These are phyloP conservation scores for Exophiala sideris DNA, from an alignment of 2,329 filamentous ascomycete species.

Conservation along the genomic window DNA sequence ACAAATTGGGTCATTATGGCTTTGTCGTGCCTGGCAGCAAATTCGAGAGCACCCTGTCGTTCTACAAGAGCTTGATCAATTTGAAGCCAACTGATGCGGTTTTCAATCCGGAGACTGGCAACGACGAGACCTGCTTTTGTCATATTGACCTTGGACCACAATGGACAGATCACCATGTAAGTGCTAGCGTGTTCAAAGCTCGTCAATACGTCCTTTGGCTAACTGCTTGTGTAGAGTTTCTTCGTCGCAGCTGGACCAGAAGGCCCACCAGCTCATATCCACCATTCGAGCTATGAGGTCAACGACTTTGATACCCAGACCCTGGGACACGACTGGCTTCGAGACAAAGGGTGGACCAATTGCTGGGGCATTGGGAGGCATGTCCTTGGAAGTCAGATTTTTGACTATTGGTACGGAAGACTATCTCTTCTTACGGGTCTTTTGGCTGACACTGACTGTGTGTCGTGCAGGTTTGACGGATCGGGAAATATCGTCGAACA, in stretches of 20 bases:
- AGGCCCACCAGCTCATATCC: constrained; percentile 47
- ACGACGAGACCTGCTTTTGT: constrained; percentile 42
- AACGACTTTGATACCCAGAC: constrained; percentile 69
- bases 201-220: constrained; percentile 6
- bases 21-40: constrained; percentile 33
- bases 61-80: constrained; percentile 46
- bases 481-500: constrained; percentile 64
- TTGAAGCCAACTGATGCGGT: constrained; percentile 45
- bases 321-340: constrained; percentile 67
- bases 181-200: constrained; percentile 23
- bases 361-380: constrained; percentile 71
- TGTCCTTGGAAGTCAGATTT: constrained; percentile 65
- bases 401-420: constrained; percentile 57
- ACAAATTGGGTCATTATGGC: constrained; percentile 49
- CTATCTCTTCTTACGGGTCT: no score
- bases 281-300: constrained; percentile 68
- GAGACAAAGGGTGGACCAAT: constrained; percentile 58
- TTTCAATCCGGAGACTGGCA: constrained; percentile 24
- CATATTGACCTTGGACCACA: constrained; percentile 50
- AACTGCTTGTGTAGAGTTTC: constrained; percentile 15
- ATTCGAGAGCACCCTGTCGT: constrained; percentile 37
- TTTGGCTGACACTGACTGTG: no score
- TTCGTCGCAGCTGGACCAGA: constrained; percentile 30
- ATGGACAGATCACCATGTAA: constrained; percentile 51
- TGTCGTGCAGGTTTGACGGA: constrained; percentile 54